Evolutionary conservation across 805 yeast genomes (phyloP), one percentile per base, ranked within the genome.

Genomic region (Yarrowia sp.): DNA sequence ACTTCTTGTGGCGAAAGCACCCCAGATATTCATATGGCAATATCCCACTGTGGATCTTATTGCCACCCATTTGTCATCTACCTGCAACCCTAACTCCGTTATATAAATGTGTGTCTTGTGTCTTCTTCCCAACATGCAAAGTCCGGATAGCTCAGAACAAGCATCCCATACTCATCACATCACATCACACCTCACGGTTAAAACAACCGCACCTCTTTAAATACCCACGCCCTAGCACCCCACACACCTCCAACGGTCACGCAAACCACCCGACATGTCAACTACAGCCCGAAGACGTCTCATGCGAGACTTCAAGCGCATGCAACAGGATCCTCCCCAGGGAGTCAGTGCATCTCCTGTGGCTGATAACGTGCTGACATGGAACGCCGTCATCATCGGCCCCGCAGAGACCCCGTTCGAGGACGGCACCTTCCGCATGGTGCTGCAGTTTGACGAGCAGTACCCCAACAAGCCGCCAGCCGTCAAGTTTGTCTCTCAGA

Each of bases 281-380:
- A 95, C 99, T 8, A 95, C 97, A 15, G 99, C 99, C n/a, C 88
- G 97, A 79, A 90, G 97, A 87, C 88, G 99, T 82, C 87, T 95
- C 75, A 95, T 95, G 98, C 90, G 99, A 79, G 99, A 95, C 80
- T 92, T 95, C 81, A 93, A 92, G 89, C 89, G 98, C 74, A 93
- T 95, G 89, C 97, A 95, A 79, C 95, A 90, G 81, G 99, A 95
- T 79, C 95, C 98, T 12, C 97, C 99, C 32, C 95, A 97, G 41
- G 99, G 99, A 15, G 97, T 95, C 11, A 91, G 97, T 7, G 99
- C 99, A 0, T 91, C 97, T 5, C 99, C 99, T 5, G 84, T 94
- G 66, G 92, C 98, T 5, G 98, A 95, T 77, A 95, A 95, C 75
- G 98, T 95, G 65, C 92, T 95, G 97, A 86, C 91, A 45, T 95